Evolutionary conservation across 192 early-diverging fungal genomes (phyloP).

Genomic region (Backusella circina): DNA sequence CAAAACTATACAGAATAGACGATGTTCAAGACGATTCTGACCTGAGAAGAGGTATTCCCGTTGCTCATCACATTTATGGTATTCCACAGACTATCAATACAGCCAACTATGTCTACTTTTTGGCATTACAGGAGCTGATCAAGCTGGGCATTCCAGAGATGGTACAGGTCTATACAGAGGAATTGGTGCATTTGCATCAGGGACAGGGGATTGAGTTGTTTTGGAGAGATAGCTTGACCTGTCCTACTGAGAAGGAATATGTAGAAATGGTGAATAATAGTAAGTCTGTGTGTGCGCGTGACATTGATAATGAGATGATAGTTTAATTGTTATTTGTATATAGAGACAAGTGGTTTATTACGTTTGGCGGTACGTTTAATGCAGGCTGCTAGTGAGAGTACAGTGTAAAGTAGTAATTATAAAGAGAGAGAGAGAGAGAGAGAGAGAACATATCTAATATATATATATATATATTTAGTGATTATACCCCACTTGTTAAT

Average conservation of each 20-base stretch:
- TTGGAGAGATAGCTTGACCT: constrained; percentile 79
- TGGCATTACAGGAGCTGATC: constrained; percentile 74
- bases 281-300: constrained; percentile 40
- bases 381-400: constrained; percentile 34
- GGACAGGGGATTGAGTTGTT: constrained; percentile 96
- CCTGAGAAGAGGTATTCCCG: constrained; percentile 81
- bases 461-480: constrained; percentile 20
- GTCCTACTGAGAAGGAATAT: constrained; percentile 85
- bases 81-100: constrained; percentile 91
- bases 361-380: constrained; percentile 86
- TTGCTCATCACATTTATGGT: constrained; percentile 96
- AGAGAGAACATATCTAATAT: neutral
- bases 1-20: constrained; percentile 63
- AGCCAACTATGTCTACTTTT: constrained; percentile 95
- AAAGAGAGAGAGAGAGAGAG: neutral
- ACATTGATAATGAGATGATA: neutral
- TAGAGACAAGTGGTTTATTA: constrained; percentile 84
- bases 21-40: constrained; percentile 94
- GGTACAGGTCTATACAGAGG: constrained; percentile 83
- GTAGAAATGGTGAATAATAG: constrained; percentile 84
- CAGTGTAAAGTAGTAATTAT: constrained; percentile 35
- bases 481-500: constrained; percentile 71
- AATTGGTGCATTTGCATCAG: constrained; percentile 84
- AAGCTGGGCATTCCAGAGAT: constrained; percentile 61
- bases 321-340: neutral